These are phyloP conservation scores for Stentor coeruleus DNA, from an alignment of 73 alveolate species.

Conservation along the genomic window DNA sequence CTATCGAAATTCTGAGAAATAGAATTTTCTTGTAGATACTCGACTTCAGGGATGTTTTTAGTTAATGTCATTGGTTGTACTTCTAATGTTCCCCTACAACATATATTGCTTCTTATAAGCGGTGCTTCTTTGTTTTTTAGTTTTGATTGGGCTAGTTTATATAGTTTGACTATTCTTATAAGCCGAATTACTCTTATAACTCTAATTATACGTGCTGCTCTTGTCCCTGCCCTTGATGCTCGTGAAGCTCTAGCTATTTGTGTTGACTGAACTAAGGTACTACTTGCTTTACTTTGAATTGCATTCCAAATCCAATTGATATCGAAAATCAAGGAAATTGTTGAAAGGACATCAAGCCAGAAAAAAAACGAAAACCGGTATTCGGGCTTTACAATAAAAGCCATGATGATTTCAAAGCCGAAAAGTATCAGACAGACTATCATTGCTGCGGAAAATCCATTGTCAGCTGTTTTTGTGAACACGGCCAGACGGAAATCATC, in stretches of 20 bases:
- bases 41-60: neutral
- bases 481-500: slow-evolving; percentile 66
- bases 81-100: slow-evolving; percentile 10
- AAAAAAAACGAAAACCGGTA: slow-evolving; percentile 52
- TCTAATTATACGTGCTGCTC: slow-evolving; percentile 53
- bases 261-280: slow-evolving; percentile 62
- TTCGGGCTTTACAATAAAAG: neutral
- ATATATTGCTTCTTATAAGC: slow-evolving; percentile 10
- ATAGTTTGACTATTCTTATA: slow-evolving; percentile 53
- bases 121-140: neutral
- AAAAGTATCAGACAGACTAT: slow-evolving; percentile 21
- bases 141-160: slow-evolving; percentile 43
- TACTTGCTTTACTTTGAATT: slow-evolving; percentile 41
- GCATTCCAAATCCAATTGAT: slow-evolving; percentile 71
- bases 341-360: slow-evolving; percentile 71
- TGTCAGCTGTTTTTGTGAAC: slow-evolving; percentile 19
- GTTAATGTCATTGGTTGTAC: neutral
- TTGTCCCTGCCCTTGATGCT: slow-evolving; percentile 74
- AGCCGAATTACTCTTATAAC: slow-evolving; percentile 58
- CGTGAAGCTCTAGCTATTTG: slow-evolving; percentile 63
- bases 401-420: slow-evolving; percentile 20
- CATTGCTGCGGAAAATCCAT: neutral
- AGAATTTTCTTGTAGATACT: neutral
- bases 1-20: slow-evolving; percentile 1
- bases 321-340: slow-evolving; percentile 64